Conservation (phyloP, 73 alveolate species). For the Paramecium octaurelia region DNA sequence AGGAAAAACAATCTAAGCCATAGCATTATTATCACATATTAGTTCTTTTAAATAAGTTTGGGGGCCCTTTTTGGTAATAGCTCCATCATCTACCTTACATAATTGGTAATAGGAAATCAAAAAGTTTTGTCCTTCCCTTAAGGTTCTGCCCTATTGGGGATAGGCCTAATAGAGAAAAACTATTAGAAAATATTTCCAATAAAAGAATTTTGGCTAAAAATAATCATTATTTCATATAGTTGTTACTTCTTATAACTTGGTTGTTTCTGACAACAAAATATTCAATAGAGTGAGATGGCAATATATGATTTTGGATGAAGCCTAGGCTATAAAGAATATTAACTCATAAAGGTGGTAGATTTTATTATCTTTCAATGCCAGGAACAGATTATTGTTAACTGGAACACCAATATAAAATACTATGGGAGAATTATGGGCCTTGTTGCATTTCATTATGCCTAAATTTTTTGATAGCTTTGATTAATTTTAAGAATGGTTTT, state of each 20-base stretch:
- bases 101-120: slow-evolving; percentile 95
- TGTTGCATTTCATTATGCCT: slow-evolving; percentile 98
- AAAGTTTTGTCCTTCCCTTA: slow-evolving; percentile 91
- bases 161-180: slow-evolving; percentile 88
- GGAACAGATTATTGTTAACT: slow-evolving; percentile 93
- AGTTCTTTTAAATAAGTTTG: slow-evolving; percentile 86
- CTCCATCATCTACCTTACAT: slow-evolving; percentile 91
- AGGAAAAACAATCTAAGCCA: slow-evolving; percentile 98
- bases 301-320: slow-evolving; percentile 97
- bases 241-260: slow-evolving; percentile 89
- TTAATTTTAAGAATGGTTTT: slow-evolving; percentile 98
- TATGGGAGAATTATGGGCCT: slow-evolving; percentile 99
- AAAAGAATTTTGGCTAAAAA: slow-evolving; percentile 82
- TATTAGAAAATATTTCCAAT: slow-evolving; percentile 87
- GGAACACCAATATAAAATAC: slow-evolving; percentile 99
- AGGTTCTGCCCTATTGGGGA: slow-evolving; percentile 97
- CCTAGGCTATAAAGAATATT: slow-evolving; percentile 94
- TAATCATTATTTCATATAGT: slow-evolving; percentile 88
- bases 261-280: slow-evolving; percentile 87
- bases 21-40: slow-evolving; percentile 92
- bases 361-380: slow-evolving; percentile 85
- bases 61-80: slow-evolving; percentile 98
- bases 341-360: slow-evolving; percentile 94
- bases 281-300: slow-evolving; percentile 94
- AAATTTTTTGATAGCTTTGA: slow-evolving; percentile 95